These are phyloP conservation scores for Colletotrichum tropicale DNA, from an alignment of 2,329 filamentous ascomycete species.

Conservation along the genomic window DNA sequence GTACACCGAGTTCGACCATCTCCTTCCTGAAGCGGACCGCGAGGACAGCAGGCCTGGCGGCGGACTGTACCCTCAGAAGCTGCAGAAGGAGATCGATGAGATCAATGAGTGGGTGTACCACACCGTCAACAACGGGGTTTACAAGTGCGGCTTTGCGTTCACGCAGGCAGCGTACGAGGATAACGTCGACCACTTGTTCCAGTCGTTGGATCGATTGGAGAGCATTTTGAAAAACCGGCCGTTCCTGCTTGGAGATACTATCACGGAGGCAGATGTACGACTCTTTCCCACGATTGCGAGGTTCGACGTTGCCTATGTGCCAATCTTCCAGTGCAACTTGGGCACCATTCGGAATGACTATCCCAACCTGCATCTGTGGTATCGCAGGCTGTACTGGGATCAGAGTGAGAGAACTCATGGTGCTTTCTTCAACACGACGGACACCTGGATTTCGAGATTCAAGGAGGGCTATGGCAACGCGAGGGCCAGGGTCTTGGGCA, in stretches of 20 bases:
- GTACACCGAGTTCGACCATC: slow-evolving; percentile 72
- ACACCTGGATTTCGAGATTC: slow-evolving; percentile 52
- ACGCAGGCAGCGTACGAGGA: slow-evolving; percentile 70
- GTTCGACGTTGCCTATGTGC: slow-evolving; percentile 73
- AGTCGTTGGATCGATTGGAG: slow-evolving; percentile 69
- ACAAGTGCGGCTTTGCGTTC: slow-evolving; percentile 67
- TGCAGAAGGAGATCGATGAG: slow-evolving; percentile 63
- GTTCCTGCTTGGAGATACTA: slow-evolving; percentile 65
- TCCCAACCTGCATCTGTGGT: slow-evolving; percentile 71
- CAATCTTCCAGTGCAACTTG: slow-evolving; percentile 69
- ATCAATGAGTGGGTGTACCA: slow-evolving; percentile 72
- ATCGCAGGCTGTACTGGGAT: slow-evolving; percentile 76
- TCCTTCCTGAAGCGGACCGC: slow-evolving; percentile 56
- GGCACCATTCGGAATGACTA: slow-evolving; percentile 68
- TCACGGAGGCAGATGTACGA: slow-evolving; percentile 74
- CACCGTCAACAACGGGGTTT: slow-evolving; percentile 54
- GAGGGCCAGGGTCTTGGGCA: slow-evolving; percentile 27
- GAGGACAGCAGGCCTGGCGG: slow-evolving; percentile 54
- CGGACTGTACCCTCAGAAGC: slow-evolving; percentile 60
- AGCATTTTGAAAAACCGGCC: slow-evolving; percentile 54
- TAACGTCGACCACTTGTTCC: slow-evolving; percentile 64
- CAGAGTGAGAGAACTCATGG: slow-evolving; percentile 35
- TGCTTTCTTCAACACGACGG: slow-evolving; percentile 71
- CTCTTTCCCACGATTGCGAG: slow-evolving; percentile 70
- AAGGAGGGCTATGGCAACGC: slow-evolving; percentile 30